Conservation (phyloP, 176 grass and related monocot genomes). For the Chloris gayana region DNA sequence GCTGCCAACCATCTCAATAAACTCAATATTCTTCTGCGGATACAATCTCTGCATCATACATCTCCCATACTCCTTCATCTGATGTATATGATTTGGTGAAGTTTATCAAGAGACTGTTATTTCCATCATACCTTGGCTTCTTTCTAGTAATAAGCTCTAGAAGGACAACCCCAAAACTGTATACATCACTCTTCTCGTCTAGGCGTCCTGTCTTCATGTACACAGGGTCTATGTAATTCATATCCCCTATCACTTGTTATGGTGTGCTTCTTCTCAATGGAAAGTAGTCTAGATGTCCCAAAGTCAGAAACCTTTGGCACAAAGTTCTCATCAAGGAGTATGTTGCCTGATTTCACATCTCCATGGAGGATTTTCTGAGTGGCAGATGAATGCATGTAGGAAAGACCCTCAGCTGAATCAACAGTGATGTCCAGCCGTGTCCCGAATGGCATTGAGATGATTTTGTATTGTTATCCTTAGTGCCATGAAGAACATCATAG, state of each 20-base stretch:
- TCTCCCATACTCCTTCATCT: not conserved
- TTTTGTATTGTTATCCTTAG: not conserved
- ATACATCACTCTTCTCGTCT: slow-evolving; percentile 1
- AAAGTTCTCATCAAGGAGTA: slow-evolving; percentile 11
- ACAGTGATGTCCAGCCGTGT: not conserved
- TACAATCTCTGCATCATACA: slow-evolving; percentile 7
- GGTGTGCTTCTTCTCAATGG: not conserved
- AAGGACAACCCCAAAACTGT: not conserved
- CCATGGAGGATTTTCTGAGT: not conserved
- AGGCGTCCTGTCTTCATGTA: too few relatives aligned
- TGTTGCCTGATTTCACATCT: slow-evolving; percentile 24
- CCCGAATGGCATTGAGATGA: not conserved
- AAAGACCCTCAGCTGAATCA: not conserved
- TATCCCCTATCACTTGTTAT: not conserved
- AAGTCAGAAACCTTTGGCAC: slow-evolving; percentile 6
- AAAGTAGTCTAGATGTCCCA: not conserved
- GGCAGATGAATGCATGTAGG: not conserved
- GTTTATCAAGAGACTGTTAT: not conserved
- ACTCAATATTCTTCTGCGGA: not conserved
- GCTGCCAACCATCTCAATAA: not conserved
- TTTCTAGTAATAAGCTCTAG: slow-evolving; percentile 6
- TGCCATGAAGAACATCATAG: not conserved
- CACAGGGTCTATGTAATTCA: not conserved
- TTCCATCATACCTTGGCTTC: not conserved
- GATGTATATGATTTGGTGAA: not conserved